A percentile compares a stretch with the other conserved stretches of the same genome.
Conservation (phyloP, 768 basidiomycete genomes). For the Mycena maculata region DNA sequence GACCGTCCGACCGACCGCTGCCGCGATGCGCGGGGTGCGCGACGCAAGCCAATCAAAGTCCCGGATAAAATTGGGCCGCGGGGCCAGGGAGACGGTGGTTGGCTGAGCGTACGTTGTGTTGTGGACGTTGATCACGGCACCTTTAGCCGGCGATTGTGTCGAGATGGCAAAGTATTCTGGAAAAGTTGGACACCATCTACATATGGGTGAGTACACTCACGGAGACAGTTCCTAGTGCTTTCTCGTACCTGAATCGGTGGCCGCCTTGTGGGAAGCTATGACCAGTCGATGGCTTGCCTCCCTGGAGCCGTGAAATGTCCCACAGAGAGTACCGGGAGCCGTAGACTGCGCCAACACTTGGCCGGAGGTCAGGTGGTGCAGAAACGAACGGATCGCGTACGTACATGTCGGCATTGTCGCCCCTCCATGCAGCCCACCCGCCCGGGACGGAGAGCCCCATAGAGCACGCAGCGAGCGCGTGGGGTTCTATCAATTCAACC, state of each 20-base stretch:
- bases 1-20: constrained; percentile 70
- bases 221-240: neutral
- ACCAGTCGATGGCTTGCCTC: constrained; percentile 79
- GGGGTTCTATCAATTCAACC: constrained; percentile 79
- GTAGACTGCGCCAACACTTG: constrained; percentile 80
- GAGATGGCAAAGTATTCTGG: constrained; percentile 85
- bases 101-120: constrained; percentile 75
- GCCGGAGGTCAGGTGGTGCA: constrained; percentile 6
- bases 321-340: constrained; percentile 80
- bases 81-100: constrained; percentile 65
- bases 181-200: constrained; percentile 82
- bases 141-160: constrained; percentile 65
- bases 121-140: constrained; percentile 78
- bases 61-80: constrained; percentile 72
- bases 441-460: constrained; percentile 58
- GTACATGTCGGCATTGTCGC: constrained; percentile 78
- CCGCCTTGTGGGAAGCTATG: constrained; percentile 75
- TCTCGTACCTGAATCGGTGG: constrained; percentile 70
- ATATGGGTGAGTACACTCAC: constrained; percentile 19
- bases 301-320: constrained; percentile 78
- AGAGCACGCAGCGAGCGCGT: constrained; percentile 64
- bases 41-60: constrained; percentile 83
- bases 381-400: constrained; percentile 42
- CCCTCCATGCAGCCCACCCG: constrained; percentile 77
- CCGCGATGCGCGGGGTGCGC: constrained; percentile 74